Evolutionary conservation across 345 rosid genomes (phyloP).

Genomic region (Cochlearia excelsa): DNA sequence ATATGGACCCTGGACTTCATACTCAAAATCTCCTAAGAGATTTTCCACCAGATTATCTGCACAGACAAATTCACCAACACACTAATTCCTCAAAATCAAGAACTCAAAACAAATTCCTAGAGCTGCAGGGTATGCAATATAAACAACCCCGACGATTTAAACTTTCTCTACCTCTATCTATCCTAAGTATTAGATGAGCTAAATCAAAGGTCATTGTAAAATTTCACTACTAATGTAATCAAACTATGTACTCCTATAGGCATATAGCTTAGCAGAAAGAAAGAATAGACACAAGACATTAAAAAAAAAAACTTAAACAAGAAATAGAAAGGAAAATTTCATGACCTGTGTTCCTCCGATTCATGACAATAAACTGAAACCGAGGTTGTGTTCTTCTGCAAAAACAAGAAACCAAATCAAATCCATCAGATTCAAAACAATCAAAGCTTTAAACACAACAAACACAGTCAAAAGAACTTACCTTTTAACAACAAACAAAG

Average conservation of each 20-base stretch:
- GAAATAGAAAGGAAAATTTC: conserved; percentile 5
- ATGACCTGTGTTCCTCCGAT: conserved; percentile 82
- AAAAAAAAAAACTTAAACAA: neutral
- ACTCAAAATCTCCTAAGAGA: conserved; percentile 93
- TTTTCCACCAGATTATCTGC: conserved; percentile 90
- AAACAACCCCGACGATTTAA: neutral
- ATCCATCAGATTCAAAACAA: conserved; percentile 4
- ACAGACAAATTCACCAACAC: conserved; percentile 23
- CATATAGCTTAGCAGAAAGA: neutral
- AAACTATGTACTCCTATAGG: neutral
- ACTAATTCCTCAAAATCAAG: conserved; percentile 7
- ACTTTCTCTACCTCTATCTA: neutral
- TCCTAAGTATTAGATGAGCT: neutral
- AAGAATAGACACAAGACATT: neutral
- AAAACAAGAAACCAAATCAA: conserved; percentile 11
- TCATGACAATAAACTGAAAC: conserved; percentile 97
- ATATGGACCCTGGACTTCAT: conserved; percentile 92
- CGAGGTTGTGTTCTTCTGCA: conserved; percentile 85
- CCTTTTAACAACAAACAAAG: conserved; percentile 95
- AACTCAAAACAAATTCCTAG: neutral
- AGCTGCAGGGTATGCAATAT: conserved; percentile 5
- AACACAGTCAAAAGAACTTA: conserved; percentile 9
- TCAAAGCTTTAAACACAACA: conserved; percentile 5
- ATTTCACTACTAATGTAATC: neutral
- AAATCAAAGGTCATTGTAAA: too few species aligned